Evolutionary conservation across 805 yeast species (phyloP).

Genomic region (Pichia exigua): DNA sequence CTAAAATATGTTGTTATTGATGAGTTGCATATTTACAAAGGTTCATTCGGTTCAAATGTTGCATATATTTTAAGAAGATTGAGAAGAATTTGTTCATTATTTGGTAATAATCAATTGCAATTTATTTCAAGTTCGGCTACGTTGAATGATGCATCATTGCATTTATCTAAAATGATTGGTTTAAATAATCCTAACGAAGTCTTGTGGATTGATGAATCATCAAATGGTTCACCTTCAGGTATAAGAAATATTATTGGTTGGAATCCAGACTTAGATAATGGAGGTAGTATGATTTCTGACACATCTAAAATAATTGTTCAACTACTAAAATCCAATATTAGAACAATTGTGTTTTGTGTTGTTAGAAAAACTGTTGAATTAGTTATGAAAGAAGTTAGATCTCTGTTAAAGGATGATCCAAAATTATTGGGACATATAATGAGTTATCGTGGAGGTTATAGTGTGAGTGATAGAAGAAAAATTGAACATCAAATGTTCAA

Average conservation of each 20-base stretch:
- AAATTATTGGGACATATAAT: constrained; percentile 57
- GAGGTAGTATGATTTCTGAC: constrained; percentile 59
- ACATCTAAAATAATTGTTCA: constrained; percentile 68
- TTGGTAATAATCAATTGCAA: constrained; percentile 46
- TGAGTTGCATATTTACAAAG: constrained; percentile 81
- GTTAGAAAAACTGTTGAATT: constrained; percentile 82
- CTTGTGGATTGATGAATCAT: constrained; percentile 41
- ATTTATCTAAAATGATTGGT: constrained; percentile 72
- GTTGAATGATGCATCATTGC: constrained; percentile 59
- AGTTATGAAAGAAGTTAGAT: constrained; percentile 74
- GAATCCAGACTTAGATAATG: constrained; percentile 72
- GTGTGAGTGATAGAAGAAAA: constrained; percentile 74
- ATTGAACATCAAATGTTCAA: constrained; percentile 88
- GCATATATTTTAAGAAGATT: constrained; percentile 77
- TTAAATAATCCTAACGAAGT: constrained; percentile 38
- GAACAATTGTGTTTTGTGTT: constrained; percentile 86
- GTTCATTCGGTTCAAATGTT: constrained; percentile 90
- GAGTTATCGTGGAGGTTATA: constrained; percentile 95
- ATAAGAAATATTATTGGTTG: constrained; percentile 68
- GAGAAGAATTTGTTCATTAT: constrained; percentile 49
- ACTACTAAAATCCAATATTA: constrained; percentile 52
- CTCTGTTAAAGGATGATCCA: constrained; percentile 37
- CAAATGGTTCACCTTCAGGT: constrained; percentile 87
- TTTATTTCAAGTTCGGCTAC: constrained; percentile 96
- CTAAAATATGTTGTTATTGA: constrained; percentile 73